Percentiles rank a stretch among this genome's conserved stretches.
phyloP scores from a whole-genome alignment of 306 rosid species.

The Clitoria ternatea region DNA sequence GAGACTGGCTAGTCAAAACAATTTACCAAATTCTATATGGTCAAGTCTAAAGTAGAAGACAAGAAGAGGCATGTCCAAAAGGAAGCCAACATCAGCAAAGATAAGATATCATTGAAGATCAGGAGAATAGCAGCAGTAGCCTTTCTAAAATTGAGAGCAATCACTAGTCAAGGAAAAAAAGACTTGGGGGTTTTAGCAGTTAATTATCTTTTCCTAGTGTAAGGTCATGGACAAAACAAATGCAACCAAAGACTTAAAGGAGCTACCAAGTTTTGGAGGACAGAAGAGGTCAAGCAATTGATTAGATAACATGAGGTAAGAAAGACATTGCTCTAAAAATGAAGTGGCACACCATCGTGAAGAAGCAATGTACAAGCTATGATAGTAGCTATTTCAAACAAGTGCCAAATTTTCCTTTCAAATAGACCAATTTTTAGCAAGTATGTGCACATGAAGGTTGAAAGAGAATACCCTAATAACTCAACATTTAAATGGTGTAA shows the following conservation, averaged over 20 bases:
- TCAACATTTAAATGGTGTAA: no score
- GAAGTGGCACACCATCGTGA: neutral
- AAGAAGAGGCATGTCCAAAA: neutral
- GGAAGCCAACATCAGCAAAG: neutral
- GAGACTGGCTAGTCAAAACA: neutral
- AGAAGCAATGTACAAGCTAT: no score
- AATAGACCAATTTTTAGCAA: no score
- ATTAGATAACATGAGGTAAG: neutral
- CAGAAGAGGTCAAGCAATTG: neutral
- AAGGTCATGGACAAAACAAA: neutral
- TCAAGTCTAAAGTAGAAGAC: neutral
- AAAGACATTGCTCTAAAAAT: neutral
- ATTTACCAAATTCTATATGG: neutral
- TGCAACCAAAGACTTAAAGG: neutral
- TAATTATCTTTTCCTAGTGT: neutral
- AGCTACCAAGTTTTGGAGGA: neutral
- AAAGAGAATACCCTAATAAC: no score
- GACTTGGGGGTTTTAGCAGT: neutral
- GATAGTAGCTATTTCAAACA: no score
- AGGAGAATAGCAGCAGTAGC: neutral
- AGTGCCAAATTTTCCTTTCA: no score
- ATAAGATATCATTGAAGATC: neutral
- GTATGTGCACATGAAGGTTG: no score
- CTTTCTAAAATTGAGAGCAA: neutral
- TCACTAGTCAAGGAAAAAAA: neutral